Base-by-base conservation (phyloP, 176 grass and related monocot genomes). In the Oryza rufipogon region DNA sequence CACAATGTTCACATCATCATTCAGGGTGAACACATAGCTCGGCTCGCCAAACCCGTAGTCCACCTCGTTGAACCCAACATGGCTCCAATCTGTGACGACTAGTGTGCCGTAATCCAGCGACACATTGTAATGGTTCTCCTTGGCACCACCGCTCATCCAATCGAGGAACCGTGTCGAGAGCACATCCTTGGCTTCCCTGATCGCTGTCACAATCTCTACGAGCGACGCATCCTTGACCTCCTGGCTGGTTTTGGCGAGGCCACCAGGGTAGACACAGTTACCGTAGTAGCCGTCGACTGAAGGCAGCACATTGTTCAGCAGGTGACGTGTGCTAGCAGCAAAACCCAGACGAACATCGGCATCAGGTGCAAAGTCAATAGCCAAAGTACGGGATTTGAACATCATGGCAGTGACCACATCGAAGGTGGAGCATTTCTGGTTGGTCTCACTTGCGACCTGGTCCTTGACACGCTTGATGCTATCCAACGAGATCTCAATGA, bases 21-120 rank as follows among this genome's bases (percentile, higher is more conserved):
- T 94, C 70, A 92, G 58, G 3, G 92, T 91, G 48, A 90, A 83
- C 49, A 92, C 92, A 0, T 91, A 90, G 74, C 74, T 85, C 1
- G 92, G 90, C 80, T 87, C 80, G 0, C 92, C 95, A 3, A 89
- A 97, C 48, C 92, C 92, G 1, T 87, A 94, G 34, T 94, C 83
- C 5, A 92, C 92, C 81, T 97, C 95, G 0, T 88, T 85, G 88
- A 97, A 90, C 1, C 95, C 95, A 0, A 92, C 83, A 2, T 86
- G 87, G 58, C 86, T 97, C 95, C 95, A 94, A 28, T 97, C 95
- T 2, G 95, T 86, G 80, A 97, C 83, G 0, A 86, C 14, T 25
- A 97, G 66, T 1, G 92, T 91, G 19, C 92, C 92, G 22, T 97
- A 97, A 52, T 94, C 92, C 75, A 89, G 33, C 0, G 81, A 83